These are phyloP conservation scores for Phytophthora fragariae DNA, from an alignment of 352 stramenopile genomes.

Conservation along the genomic window DNA sequence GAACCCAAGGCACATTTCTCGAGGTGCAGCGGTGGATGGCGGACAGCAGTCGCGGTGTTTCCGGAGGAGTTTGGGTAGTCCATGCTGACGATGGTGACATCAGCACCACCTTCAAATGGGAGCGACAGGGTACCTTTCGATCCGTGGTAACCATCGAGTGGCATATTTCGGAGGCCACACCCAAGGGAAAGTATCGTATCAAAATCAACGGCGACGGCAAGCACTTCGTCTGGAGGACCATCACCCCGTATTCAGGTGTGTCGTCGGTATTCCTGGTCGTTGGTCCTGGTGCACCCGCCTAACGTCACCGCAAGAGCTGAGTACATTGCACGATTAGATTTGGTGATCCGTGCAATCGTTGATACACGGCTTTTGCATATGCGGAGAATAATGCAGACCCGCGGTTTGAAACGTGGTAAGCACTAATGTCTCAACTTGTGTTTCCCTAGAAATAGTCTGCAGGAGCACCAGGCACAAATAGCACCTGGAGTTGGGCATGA, in stretches of 20 bases:
- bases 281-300: constrained; percentile 23
- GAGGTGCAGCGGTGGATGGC: constrained; percentile 78
- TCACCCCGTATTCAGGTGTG: constrained; percentile 61
- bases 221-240: constrained; percentile 57
- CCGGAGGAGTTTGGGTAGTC: constrained; percentile 73
- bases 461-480: neutral
- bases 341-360: neutral
- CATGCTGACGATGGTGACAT: constrained; percentile 76
- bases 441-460: neutral
- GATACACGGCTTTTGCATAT: neutral
- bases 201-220: constrained; percentile 87
- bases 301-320: neutral
- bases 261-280: constrained; percentile 67
- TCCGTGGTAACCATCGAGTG: constrained; percentile 80
- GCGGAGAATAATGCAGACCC: neutral
- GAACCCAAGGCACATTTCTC: constrained; percentile 79
- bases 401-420: neutral
- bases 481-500: neutral
- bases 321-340: neutral
- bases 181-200: constrained; percentile 67
- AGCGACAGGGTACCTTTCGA: constrained; percentile 70
- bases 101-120: constrained; percentile 83
- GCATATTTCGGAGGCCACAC: constrained; percentile 58
- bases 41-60: constrained; percentile 36
- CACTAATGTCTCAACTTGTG: neutral